phyloP scores from a whole-genome alignment of 2,329 filamentous ascomycete species.

The Emergomyces pasteurianus region DNA sequence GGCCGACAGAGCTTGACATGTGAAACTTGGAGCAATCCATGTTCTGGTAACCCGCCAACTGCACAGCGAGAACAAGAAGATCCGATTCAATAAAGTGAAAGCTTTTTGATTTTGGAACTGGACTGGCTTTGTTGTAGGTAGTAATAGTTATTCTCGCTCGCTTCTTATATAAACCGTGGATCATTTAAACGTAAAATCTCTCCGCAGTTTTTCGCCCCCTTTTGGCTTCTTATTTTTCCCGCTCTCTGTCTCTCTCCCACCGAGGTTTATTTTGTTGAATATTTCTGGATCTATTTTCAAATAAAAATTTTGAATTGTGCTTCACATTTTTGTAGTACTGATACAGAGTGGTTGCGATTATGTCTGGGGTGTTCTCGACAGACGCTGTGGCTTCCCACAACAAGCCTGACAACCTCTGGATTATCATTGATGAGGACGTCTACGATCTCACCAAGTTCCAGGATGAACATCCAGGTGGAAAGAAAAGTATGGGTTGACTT shows the following conservation, averaged over 20 bases:
- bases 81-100: no score
- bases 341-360: constrained; percentile 34
- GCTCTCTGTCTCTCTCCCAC: no score
- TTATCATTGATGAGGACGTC: constrained; percentile 87
- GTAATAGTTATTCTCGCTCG: no score
- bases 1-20: not conserved
- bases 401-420: constrained; percentile 74
- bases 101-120: not conserved
- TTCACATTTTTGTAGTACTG: not conserved
- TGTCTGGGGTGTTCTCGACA: constrained; percentile 78
- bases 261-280: no score
- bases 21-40: not conserved
- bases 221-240: no score
- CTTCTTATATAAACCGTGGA: no score
- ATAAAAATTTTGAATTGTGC: no score
- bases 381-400: constrained; percentile 86
- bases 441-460: constrained; percentile 88
- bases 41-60: not conserved
- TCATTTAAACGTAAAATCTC: no score
- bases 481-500: constrained; percentile 46
- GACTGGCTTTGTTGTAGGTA: not conserved
- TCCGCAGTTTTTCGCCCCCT: no score
- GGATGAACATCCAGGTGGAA: constrained; percentile 71
- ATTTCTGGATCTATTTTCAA: no score
- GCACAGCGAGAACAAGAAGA: no score